Conservation (phyloP, 179 eudicot genomes). For the Silene coronaria region DNA sequence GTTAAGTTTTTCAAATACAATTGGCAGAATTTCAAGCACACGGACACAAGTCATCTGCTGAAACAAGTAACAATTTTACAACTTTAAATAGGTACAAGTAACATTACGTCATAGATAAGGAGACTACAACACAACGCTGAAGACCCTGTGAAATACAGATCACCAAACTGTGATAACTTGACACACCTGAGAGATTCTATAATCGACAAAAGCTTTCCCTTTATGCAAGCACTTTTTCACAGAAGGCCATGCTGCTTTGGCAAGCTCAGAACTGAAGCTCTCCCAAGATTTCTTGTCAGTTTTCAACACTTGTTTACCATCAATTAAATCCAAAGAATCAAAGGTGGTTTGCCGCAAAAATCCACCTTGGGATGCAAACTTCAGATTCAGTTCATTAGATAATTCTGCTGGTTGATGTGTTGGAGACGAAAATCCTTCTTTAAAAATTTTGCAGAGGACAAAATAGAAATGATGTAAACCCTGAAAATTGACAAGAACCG, state of each 20-base stretch:
- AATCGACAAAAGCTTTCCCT: conserved; percentile 69
- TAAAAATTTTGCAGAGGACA: conserved; percentile 77
- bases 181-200: conserved; percentile 71
- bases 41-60: conserved; percentile 97
- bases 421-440: conserved; percentile 51
- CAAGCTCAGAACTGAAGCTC: conserved; percentile 57
- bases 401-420: conserved; percentile 31
- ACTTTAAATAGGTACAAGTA: conserved; percentile 10
- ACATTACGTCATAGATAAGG: conserved; percentile 10
- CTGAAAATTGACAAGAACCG: conserved; percentile 60
- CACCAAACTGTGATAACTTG: not conserved
- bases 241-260: conserved; percentile 68
- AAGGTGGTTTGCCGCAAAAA: conserved; percentile 60
- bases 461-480: conserved; percentile 87
- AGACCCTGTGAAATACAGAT: not conserved
- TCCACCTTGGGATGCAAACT: conserved; percentile 78
- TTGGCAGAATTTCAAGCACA: conserved; percentile 72
- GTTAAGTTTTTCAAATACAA: conserved; percentile 46
- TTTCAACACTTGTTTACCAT: conserved; percentile 26
- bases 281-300: conserved; percentile 52
- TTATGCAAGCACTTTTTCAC: conserved; percentile 63
- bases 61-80: conserved; percentile 24
- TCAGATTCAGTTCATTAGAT: conserved; percentile 36
- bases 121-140: not conserved
- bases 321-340: conserved; percentile 32